Conservation (phyloP, 768 basidiomycete species). For the Sistotremastrum suecicum region DNA sequence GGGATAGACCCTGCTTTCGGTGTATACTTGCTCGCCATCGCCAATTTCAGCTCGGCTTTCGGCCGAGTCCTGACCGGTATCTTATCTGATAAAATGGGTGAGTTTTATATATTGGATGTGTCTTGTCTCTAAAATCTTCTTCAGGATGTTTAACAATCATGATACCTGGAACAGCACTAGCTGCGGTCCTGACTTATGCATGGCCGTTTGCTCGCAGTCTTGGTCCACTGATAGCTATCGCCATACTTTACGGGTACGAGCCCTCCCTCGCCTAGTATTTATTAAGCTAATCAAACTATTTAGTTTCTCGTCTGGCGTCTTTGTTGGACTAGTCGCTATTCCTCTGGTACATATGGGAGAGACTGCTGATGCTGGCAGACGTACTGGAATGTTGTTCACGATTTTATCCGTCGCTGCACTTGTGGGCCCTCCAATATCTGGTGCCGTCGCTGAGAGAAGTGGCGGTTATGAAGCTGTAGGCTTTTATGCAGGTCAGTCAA, state of each 20-base stretch:
- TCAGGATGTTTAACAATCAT: conserved; percentile 21
- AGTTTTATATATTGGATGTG: conserved; percentile 1
- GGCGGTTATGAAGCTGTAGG: conserved; percentile 41
- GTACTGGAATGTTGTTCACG: conserved; percentile 51
- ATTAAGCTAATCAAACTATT: neutral
- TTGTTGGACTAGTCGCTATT: conserved; percentile 37
- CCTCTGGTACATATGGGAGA: conserved; percentile 52
- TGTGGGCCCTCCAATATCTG: conserved; percentile 60
- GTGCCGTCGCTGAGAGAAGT: conserved; percentile 42
- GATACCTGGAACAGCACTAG: conserved; percentile 42
- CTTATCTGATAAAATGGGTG: conserved; percentile 41
- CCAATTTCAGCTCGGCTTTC: conserved; percentile 49
- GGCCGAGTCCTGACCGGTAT: conserved; percentile 44
- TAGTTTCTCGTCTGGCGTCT: conserved; percentile 50
- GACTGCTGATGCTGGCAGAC: conserved; percentile 44
- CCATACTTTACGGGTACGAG: conserved; percentile 50
- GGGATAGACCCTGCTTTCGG: conserved; percentile 37
- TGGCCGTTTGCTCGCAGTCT: conserved; percentile 52
- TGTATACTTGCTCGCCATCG: conserved; percentile 54
- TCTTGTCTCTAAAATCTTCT: too few species aligned
- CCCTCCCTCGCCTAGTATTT: neutral
- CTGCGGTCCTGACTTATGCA: conserved; percentile 43
- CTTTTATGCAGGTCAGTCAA: conserved; percentile 30
- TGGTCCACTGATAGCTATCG: conserved; percentile 33
- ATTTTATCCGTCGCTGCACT: conserved; percentile 48